Conservation (phyloP, 306 rosid genomes). For the Carpinus viminea region DNA sequence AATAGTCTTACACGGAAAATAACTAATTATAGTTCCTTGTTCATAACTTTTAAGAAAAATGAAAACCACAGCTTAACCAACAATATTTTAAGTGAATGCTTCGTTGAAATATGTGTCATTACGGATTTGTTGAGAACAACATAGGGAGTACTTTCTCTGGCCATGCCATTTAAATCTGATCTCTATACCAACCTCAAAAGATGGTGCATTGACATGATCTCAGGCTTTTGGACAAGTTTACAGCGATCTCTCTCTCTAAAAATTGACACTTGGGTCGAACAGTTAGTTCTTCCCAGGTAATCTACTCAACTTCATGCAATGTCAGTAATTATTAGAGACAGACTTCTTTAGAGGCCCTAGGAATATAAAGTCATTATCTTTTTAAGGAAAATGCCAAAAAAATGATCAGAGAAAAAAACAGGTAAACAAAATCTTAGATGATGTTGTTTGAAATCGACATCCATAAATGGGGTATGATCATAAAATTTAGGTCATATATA, state of each 20-base stretch:
- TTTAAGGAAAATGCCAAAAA: neutral
- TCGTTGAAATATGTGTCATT: slow-evolving; percentile 23
- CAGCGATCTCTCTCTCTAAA: neutral
- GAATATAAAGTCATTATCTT: neutral
- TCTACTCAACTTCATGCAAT: neutral
- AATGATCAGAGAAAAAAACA: neutral
- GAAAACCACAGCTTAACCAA: neutral
- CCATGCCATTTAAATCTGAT: slow-evolving; percentile 8
- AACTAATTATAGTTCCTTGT: too few species aligned
- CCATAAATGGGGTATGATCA: neutral
- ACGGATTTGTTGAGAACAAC: neutral
- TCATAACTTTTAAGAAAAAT: too few species aligned
- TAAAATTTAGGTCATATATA: too few species aligned
- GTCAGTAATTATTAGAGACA: neutral
- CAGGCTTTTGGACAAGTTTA: slow-evolving; percentile 3
- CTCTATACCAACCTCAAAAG: neutral
- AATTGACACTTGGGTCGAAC: neutral
- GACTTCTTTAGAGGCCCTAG: neutral
- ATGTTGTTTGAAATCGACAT: neutral
- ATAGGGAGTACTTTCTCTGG: neutral
- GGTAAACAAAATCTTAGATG: neutral
- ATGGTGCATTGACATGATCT: neutral
- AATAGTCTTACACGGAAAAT: neutral
- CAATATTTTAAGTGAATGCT: slow-evolving; percentile 3
- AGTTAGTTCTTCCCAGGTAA: neutral